These are phyloP conservation scores for Russula vinacea DNA, from an alignment of 768 basidiomycete species.

Conservation along the genomic window DNA sequence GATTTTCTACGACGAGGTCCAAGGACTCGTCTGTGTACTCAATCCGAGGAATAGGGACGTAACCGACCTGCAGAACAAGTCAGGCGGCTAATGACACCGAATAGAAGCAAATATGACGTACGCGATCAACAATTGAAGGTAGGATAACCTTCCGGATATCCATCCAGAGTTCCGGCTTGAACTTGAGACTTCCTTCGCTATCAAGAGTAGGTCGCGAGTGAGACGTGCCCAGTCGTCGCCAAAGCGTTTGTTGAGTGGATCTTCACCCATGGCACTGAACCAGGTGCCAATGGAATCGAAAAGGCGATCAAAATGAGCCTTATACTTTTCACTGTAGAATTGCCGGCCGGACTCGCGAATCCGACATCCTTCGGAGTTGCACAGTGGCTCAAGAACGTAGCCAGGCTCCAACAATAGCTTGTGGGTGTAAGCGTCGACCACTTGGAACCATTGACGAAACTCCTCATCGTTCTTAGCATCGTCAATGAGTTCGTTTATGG, in stretches of 20 bases:
- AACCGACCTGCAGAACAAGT: slow-evolving; percentile 50
- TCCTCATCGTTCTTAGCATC: slow-evolving; percentile 74
- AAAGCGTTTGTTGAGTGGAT: slow-evolving; percentile 77
- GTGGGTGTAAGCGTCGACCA: slow-evolving; percentile 60
- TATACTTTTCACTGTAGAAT: slow-evolving; percentile 78
- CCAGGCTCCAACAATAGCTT: slow-evolving; percentile 77
- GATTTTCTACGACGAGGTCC: slow-evolving; percentile 91
- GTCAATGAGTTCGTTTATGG: slow-evolving; percentile 66
- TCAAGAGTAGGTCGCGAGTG: slow-evolving; percentile 79
- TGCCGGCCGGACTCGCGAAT: slow-evolving; percentile 67
- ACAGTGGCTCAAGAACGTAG: slow-evolving; percentile 79
- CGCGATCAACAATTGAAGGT: slow-evolving; percentile 71
- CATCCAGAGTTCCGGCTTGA: slow-evolving; percentile 86
- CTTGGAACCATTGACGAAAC: slow-evolving; percentile 69
- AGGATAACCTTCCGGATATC: slow-evolving; percentile 83
- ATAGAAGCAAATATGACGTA: slow-evolving; percentile 37
- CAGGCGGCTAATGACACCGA: not conserved
- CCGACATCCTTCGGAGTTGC: slow-evolving; percentile 57
- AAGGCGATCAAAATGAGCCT: slow-evolving; percentile 74
- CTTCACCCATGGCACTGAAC: slow-evolving; percentile 82
- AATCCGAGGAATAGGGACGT: slow-evolving; percentile 87
- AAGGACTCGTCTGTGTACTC: slow-evolving; percentile 87
- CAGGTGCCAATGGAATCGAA: slow-evolving; percentile 70
- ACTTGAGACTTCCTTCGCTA: slow-evolving; percentile 75
- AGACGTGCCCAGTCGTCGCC: slow-evolving; percentile 81